Evolutionary conservation across 345 rosid species (phyloP), one percentile per base, ranked within the genome.

Genomic region (Ricinus communis): DNA sequence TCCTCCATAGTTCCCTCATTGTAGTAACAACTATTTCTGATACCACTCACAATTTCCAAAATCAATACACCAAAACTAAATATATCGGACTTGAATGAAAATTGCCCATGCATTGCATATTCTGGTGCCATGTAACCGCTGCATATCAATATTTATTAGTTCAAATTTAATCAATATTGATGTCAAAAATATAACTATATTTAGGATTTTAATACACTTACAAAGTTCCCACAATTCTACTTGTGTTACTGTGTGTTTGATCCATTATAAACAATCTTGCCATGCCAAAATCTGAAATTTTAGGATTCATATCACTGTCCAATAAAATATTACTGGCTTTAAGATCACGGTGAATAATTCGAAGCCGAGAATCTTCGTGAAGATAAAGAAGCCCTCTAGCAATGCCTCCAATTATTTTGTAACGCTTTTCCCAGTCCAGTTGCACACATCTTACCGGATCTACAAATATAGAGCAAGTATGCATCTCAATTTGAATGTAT

Each of bases 31-130:
- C 7, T 57, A 65, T 79, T 85, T 40, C 40, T 85, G 4, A 68
- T 22, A n/a, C 93, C 88, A 63, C 79, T 82, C 9, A 84, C 53
- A 41, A 89, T 87, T 33, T 67, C 62, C 4, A 53, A 24, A 67
- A 38, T 12, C 15, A 67, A 36, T 1, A 67, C 71, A 4, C 71
- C 71, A 0, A 67, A 67, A 22, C 71, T 67, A 25, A 10, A 53
- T 0, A 67, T 24, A 11, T 53, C 71, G 0, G 38, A 67, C 50
- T 67, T 67, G 19, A 67, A 2, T 0, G 71, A 67, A 36, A 67
- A 67, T 1, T 53, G 71, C 22, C 61, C 71, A 7, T 67, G 71
- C 71, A 68, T 54, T 68, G 71, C 62, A 43, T 68, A 67, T 15
- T 64, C 54, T 8, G 68, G 68, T 13, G 68, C 53, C 68, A 46